Base-by-base conservation (phyloP, 1,284 basidiomycete species). In the Tylopilus sp. region DNA sequence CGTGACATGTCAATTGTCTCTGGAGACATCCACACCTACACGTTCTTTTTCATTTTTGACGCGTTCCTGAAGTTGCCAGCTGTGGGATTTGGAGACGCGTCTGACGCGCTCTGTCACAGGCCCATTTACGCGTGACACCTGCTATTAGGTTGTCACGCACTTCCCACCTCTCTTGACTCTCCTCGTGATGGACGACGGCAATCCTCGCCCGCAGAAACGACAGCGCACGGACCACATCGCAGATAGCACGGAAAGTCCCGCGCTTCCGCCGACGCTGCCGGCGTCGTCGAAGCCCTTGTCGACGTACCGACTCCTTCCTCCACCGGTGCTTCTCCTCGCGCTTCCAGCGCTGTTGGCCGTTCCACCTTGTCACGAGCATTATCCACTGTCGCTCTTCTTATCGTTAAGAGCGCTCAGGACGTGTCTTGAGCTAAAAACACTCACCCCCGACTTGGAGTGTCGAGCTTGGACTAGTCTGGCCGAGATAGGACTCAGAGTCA, bases 391-490 rank as follows among this genome's bases (percentile, higher is more conserved):
- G 0, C 72, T 87, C 3, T 74, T 74, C 25, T 61, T 87, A 5
- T 85, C 86, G 1, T 66, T 83, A 3, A 64, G 74, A 28, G 79
- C 87, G 0, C 63, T 88, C 8, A 69, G 80, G 26, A 78, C 74
- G 58, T 85, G 81, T 64, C 72, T 87, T 9, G 59, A 69, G 0
- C 57, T 82, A 0, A 73, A 74, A 6, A 72, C 75, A n/a, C 70
- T 88, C 7, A 77, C 80, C 8, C 76, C 78, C 6, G 78, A 81
- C 48, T 68, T 84, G 7, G 86, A 89, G 60, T 87, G 85, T 61
- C 72, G 83, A 3, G 84, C 85, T 1, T 87, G 84, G 83, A 82
- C 81, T 1, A 77, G 78, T 3, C 61, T 88, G 2, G 86, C 82
- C 0, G 87, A 90, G 68, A 58, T 87, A 6, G 86, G 85, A 9